A percentile compares a stretch with the other conserved stretches of the same genome.
phyloP scores from a whole-genome alignment of 192 early-diverging fungal species.

The Powellomyces hirtus region DNA sequence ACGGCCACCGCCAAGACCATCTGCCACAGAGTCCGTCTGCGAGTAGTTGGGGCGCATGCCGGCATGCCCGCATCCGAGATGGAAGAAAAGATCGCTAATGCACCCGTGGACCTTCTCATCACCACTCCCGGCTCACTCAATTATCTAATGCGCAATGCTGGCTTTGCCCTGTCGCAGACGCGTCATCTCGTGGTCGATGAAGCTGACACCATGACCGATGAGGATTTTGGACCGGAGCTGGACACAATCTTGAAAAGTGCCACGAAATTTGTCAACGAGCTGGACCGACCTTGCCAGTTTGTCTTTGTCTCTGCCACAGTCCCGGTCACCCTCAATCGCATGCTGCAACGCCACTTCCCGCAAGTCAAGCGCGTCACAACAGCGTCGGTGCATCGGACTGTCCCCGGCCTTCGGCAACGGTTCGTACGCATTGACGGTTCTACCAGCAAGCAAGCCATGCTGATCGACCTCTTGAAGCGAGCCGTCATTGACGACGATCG shows the following conservation, averaged over 20 bases:
- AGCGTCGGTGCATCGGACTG: slow-evolving; percentile 72
- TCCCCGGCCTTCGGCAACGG: slow-evolving; percentile 71
- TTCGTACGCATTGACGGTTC: slow-evolving; percentile 74
- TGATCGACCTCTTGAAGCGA: slow-evolving; percentile 70
- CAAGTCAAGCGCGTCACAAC: slow-evolving; percentile 68
- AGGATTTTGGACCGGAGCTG: slow-evolving; percentile 71
- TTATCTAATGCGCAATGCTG: slow-evolving; percentile 48
- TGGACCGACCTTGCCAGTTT: slow-evolving; percentile 7
- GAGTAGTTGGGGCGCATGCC: slow-evolving; percentile 54
- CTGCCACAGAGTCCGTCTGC: slow-evolving; percentile 66
- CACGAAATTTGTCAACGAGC: slow-evolving; percentile 30
- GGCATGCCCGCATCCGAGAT: background rate
- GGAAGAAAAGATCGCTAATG: slow-evolving; percentile 40
- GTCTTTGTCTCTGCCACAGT: slow-evolving; percentile 39
- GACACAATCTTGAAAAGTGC: slow-evolving; percentile 51
- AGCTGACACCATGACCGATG: slow-evolving; percentile 81
- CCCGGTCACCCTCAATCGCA: slow-evolving; percentile 40
- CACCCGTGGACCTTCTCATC: slow-evolving; percentile 81
- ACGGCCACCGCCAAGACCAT: slow-evolving; percentile 69
- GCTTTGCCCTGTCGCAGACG: slow-evolving; percentile 62
- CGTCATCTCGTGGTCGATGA: slow-evolving; percentile 85
- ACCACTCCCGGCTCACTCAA: slow-evolving; percentile 73
- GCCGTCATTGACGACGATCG: slow-evolving; percentile 55
- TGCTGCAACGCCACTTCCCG: slow-evolving; percentile 13
- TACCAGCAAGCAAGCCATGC: slow-evolving; percentile 63